phyloP scores from a whole-genome alignment of 2,329 filamentous ascomycete species.

The Stachybotrys chartarum region DNA sequence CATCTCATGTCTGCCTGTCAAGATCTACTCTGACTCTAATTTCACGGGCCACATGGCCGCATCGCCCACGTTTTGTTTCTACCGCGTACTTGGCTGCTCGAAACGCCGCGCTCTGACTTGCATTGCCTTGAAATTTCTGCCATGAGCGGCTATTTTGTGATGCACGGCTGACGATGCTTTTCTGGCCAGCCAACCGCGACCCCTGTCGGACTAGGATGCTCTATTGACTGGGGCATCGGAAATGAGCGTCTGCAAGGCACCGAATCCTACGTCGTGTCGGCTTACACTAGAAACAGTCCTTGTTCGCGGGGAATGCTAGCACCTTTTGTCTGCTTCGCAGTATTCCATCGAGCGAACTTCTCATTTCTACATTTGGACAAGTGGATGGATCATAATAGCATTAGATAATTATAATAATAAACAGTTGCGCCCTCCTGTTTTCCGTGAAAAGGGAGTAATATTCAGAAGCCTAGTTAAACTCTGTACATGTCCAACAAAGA shows the following conservation, averaged over 20 bases:
- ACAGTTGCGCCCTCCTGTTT: slow-evolving; percentile 10
- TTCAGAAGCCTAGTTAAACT: slow-evolving; percentile 29
- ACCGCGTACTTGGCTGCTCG: neutral
- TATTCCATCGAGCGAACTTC: too few relatives aligned
- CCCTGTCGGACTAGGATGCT: neutral
- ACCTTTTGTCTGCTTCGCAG: neutral
- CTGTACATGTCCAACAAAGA: slow-evolving; percentile 28
- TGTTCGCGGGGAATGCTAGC: neutral
- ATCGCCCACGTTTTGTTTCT: neutral
- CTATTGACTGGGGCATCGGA: neutral
- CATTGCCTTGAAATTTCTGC: too few relatives aligned
- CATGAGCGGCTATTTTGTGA: neutral
- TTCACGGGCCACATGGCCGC: neutral
- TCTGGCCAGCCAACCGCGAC: neutral
- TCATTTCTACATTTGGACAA: neutral
- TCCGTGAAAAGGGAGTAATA: slow-evolving; percentile 18
- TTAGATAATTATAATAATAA: neutral
- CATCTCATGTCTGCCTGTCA: neutral
- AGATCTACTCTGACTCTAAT: too few relatives aligned
- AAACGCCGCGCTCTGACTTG: neutral
- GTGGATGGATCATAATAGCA: neutral
- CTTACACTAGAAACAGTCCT: neutral
- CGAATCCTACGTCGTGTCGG: neutral
- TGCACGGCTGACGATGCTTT: neutral
- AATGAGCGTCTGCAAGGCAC: neutral